phyloP scores from a whole-genome alignment of 257 asterid species.

The Rehmannia glutinosa region DNA sequence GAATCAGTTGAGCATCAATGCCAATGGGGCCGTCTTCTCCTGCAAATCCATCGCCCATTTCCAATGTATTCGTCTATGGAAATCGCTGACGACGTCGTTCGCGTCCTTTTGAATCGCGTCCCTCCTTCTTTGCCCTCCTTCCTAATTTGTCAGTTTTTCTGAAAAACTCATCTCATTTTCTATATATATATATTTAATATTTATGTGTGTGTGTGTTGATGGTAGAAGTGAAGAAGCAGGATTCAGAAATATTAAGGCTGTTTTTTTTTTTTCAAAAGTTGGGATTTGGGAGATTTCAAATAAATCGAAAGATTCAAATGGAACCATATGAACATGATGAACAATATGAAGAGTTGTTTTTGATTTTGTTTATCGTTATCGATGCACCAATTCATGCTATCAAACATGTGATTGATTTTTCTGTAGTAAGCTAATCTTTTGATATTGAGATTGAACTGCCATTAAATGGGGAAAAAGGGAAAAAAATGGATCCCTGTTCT shows the following conservation, averaged over 20 bases:
- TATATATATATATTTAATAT: conserved; percentile 19
- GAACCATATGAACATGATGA: too few species aligned
- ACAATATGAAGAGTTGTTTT: too few species aligned
- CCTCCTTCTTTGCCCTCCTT: conserved; percentile 17
- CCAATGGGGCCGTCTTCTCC: neutral
- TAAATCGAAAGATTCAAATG: too few species aligned
- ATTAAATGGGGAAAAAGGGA: too few species aligned
- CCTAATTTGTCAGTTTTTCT: conserved; percentile 26
- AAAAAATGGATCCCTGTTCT: too few species aligned
- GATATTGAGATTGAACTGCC: too few species aligned
- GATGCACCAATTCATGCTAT: too few species aligned
- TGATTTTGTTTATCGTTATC: too few species aligned
- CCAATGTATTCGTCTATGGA: conserved; percentile 88
- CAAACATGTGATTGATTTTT: neutral
- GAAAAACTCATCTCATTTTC: conserved; percentile 25
- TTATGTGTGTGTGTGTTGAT: neutral
- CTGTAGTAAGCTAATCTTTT: neutral
- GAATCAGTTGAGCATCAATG: neutral
- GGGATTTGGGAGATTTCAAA: too few species aligned
- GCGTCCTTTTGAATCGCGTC: conserved; percentile 47
- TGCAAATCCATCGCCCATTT: neutral
- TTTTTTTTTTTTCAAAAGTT: too few species aligned
- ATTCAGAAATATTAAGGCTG: neutral
- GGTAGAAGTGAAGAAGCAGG: neutral
- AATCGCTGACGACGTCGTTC: conserved; percentile 91